Evolutionary conservation across 805 yeast species (phyloP).

Genomic region (Starmerella kuoi): DNA sequence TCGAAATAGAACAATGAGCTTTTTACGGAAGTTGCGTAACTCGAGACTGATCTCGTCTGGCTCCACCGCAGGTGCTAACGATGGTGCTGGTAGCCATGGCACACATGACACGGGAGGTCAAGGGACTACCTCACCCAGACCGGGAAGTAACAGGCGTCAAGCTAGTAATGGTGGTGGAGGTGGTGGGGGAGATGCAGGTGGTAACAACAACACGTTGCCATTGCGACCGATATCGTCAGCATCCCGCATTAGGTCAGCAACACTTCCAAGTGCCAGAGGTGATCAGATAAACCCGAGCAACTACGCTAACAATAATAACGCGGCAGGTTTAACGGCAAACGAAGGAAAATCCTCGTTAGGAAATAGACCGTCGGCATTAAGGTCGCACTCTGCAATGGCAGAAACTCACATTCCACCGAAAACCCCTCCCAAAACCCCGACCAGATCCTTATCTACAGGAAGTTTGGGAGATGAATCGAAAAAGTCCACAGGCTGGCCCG

Average conservation of each 20-base stretch:
- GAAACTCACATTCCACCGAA: neutral
- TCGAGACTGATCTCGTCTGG: conserved; percentile 30
- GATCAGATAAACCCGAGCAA: neutral
- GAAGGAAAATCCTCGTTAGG: neutral
- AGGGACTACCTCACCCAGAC: neutral
- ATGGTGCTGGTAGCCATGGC: neutral
- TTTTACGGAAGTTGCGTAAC: conserved; percentile 34
- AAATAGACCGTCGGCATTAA: neutral
- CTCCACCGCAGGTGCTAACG: conserved; percentile 1
- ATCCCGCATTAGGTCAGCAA: neutral
- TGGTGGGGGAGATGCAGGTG: neutral
- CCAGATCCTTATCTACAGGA: neutral
- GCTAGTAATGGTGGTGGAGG: neutral
- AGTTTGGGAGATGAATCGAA: neutral
- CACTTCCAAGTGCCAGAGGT: neutral
- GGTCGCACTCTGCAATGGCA: neutral
- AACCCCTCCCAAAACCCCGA: neutral
- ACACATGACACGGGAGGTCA: neutral
- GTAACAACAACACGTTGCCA: neutral
- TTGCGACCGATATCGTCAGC: neutral
- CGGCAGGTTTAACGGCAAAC: neutral
- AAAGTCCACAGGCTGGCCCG: conserved; percentile 19
- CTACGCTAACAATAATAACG: neutral
- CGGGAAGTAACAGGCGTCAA: neutral
- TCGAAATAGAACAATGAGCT: conserved; percentile 62